Conservation (phyloP, 1,284 basidiomycete genomes). For the Leucoagaricus sp. region DNA sequence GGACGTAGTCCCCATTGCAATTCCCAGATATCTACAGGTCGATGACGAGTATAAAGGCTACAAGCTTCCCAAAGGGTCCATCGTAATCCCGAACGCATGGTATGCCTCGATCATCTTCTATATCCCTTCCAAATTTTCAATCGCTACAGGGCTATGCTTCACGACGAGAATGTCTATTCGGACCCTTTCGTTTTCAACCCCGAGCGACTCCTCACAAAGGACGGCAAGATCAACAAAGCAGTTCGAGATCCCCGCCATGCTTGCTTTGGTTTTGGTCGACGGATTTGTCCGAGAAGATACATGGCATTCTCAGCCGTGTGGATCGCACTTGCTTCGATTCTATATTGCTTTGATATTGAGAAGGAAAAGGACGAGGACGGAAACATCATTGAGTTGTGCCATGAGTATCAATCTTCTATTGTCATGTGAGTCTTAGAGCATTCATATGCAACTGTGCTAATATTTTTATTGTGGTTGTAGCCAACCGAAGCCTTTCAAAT, state of each 20-base stretch:
- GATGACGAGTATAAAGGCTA: too few species aligned
- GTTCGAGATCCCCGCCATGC: conserved; percentile 31
- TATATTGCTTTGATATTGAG: conserved; percentile 37
- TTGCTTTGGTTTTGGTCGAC: conserved; percentile 38
- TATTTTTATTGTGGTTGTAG: conserved; percentile 35
- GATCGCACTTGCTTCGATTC: conserved; percentile 38
- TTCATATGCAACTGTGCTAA: conserved; percentile 21
- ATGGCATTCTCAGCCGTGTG: conserved; percentile 38
- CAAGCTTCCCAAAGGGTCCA: too few species aligned
- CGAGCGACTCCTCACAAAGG: conserved; percentile 34
- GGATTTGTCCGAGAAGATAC: conserved; percentile 42
- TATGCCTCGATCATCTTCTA: not conserved
- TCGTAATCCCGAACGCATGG: conserved; percentile 20
- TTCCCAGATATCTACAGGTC: conserved; percentile 11
- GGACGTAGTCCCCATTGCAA: conserved; percentile 28
- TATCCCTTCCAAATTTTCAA: not conserved
- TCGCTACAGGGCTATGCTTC: conserved; percentile 36
- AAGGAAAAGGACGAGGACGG: conserved; percentile 38
- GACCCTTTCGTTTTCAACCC: conserved; percentile 41
- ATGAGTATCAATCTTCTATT: conserved; percentile 18
- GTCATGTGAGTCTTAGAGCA: not conserved
- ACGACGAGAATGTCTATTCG: conserved; percentile 37
- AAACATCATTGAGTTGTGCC: conserved; percentile 32
- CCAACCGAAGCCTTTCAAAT: conserved; percentile 30
- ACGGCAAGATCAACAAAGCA: conserved; percentile 26